Base-by-base conservation (phyloP, 1,284 basidiomycete species). In the Tilletia indica region DNA sequence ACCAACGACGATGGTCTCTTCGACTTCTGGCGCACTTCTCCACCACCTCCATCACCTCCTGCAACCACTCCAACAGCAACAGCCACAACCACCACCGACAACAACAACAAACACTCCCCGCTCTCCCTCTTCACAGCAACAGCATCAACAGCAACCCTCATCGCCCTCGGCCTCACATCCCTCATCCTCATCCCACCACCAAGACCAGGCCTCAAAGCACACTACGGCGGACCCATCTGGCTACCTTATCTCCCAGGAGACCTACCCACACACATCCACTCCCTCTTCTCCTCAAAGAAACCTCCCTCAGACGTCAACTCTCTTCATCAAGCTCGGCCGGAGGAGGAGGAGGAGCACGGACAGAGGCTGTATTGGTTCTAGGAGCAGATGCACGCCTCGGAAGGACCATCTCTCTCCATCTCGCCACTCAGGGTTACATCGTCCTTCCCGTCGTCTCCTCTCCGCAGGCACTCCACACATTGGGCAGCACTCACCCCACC, bases 361-460 rank as follows among this genome's bases (percentile, higher is more conserved):
- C 45, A n/a, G 34, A 61, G 19, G 58, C 58, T 8, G 58, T 61
- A 11, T 71, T 82, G 67, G 78, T 84, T 19, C 78, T 84, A 0
- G 82, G 82, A 25, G 82, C 72, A n/a, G 82, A 84, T 69, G 80
- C 80, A n/a, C 76, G 78, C 0, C 74, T 83, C 2, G 82, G 82
- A 4, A 77, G 77, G 8, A 76, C 80, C 2, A 69, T 82, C 5
- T 75, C 75, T 0, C 70, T 78, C 34, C 73, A 77, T 51, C 78
- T 84, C 45, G 74, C 78, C 3, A 48, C 77, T 47, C 75, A 71
- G 42, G 78, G 80, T 64, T 78, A 83, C 48, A 78, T 84, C 63
- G 82, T 84, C 47, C 74, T 84, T 38, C 78, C 78, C 12, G 79
- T 80, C 3, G 79, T 82, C 3, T 68, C 77, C 8, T 75, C 73